These are phyloP conservation scores for Nothophaeocryptopus gaeumannii DNA, from an alignment of 2,329 filamentous ascomycete species.

Conservation along the genomic window DNA sequence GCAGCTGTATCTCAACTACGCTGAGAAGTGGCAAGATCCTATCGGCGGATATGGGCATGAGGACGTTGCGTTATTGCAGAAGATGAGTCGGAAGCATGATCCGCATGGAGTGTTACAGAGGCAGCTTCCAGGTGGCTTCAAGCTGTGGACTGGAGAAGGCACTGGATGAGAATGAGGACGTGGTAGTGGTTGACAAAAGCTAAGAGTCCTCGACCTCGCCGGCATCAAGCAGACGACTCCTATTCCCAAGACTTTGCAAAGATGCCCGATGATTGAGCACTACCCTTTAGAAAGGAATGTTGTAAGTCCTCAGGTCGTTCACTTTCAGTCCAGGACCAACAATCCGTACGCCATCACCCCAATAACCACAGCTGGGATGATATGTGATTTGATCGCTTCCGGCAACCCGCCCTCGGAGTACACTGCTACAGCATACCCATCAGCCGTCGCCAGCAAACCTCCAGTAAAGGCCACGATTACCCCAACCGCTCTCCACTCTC, in stretches of 20 bases:
- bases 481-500: not conserved
- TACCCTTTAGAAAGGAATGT: no score
- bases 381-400: no score
- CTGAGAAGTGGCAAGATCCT: slow-evolving; percentile 4
- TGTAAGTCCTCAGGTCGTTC: no score
- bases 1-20: slow-evolving; percentile 4
- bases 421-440: not conserved
- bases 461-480: not conserved
- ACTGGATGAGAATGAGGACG: no score
- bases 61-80: not conserved
- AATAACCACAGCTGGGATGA: no score
- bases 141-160: not conserved
- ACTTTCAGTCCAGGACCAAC: no score
- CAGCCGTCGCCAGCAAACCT: not conserved
- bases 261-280: no score
- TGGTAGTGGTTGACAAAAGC: no score
- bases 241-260: no score
- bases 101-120: slow-evolving; percentile 3
- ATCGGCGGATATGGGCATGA: slow-evolving; percentile 5
- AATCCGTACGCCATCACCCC: no score
- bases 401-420: not conserved
- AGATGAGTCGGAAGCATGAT: slow-evolving; percentile 3
- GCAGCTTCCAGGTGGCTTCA: slow-evolving; percentile 7
- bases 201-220: no score
- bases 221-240: no score